Evolutionary conservation across 106 monocot species (phyloP), one percentile per base, ranked within the genome.

Genomic region (Cymbidium sinense): DNA sequence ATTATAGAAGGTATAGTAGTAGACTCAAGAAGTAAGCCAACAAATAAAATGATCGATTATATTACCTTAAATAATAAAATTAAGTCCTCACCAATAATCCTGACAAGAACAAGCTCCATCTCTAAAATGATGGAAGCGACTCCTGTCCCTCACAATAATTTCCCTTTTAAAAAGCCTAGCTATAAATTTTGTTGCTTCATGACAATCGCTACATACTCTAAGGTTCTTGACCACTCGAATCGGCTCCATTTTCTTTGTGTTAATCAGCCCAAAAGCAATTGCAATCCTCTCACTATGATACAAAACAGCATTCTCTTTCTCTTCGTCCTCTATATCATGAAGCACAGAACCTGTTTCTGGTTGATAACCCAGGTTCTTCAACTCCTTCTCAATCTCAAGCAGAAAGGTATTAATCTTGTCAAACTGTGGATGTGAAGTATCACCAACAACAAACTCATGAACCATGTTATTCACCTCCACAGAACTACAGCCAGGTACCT

Each of bases 401-500:
- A 89, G 17, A 43, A 86, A 86, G 25, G 37, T 19, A 75, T 75
- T 75, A 41, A 89, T 86, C 43, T 79, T 39, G 31, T 74, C 78
- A 73, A 82, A 86, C 36, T 82, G 75, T 6, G 79, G 84, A 76
- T 86, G 89, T 50, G 82, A 84, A 27, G 76, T 78, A 76, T 84
- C 89, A 61, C 89, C 89, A 67, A 75, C 86, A 2, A 77, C 75
- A 43, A 89, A 86, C 77, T 86, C 83, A 28, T 84, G 74, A 11
- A 87, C 70, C 29, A 30, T 52, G 17, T 76, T 79, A 27, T 81
- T 81, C 58, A 92, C 52, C 51, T 87, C 87, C 12, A 92, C 70
- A 25, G 83, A 89, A 34, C 92, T 92, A 39, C 85, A 92, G 0
- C 87, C 89, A 21, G 81, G 79, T 1, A 64, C 77, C 31, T 85